phyloP scores from a whole-genome alignment of 331 rosid genomes.

The Dryas integrifolia region DNA sequence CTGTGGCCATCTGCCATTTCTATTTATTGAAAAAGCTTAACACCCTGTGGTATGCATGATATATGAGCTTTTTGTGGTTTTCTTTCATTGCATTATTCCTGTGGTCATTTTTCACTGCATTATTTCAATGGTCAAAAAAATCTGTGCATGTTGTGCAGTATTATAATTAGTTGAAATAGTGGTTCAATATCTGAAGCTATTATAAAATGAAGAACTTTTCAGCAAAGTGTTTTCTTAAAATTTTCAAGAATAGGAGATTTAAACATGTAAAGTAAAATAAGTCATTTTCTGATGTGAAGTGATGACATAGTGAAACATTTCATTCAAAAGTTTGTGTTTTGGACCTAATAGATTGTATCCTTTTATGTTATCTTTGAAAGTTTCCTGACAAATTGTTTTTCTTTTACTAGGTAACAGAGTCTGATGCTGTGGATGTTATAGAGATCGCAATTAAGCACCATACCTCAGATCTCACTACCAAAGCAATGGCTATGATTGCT shows the following conservation, averaged over 20 bases:
- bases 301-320: background rate
- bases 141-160: background rate
- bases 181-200: background rate
- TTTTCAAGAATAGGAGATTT: background rate
- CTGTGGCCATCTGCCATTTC: background rate
- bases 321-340: background rate
- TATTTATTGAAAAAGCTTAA: background rate
- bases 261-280: background rate
- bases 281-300: background rate
- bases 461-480: conserved; percentile 72
- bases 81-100: background rate
- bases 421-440: conserved; percentile 73
- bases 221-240: background rate
- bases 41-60: background rate
- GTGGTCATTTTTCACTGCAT: background rate
- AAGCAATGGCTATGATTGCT: conserved; percentile 89
- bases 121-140: background rate
- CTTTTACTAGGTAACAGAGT: conserved; percentile 74
- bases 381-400: background rate
- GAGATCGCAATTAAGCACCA: conserved; percentile 74
- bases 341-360: background rate
- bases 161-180: background rate
- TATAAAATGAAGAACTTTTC: background rate
- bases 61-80: background rate
- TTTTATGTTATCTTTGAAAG: background rate